phyloP scores from a whole-genome alignment of 129 eudicot genomes.

The Saussurea involucrata region DNA sequence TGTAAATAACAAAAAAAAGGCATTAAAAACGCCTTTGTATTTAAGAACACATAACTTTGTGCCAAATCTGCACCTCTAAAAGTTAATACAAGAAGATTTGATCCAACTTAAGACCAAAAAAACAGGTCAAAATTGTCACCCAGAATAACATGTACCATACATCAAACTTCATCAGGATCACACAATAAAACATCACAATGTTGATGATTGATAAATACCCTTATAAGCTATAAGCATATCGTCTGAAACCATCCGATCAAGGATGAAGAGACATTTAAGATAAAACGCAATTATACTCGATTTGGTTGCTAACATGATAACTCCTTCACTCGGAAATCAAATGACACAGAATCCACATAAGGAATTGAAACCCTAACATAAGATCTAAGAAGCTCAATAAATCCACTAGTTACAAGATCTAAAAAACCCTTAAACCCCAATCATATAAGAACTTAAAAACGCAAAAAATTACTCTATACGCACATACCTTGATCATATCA shows the following conservation, averaged over 20 bases:
- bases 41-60: background rate
- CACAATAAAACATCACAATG: background rate
- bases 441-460: background rate
- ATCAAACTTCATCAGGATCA: background rate
- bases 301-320: background rate
- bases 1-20: background rate
- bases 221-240: no score
- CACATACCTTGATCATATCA: conserved; percentile 88
- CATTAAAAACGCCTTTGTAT: background rate
- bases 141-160: background rate
- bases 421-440: background rate
- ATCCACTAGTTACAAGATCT: conserved; percentile 10
- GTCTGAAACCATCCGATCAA: no score
- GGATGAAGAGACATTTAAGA: no score
- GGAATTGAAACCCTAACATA: background rate
- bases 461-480: background rate
- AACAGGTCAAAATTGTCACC: background rate
- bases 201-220: no score
- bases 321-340: background rate
- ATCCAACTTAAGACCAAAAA: background rate
- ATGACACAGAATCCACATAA: background rate
- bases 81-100: background rate
- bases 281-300: background rate
- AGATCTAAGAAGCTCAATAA: conserved; percentile 14
- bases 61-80: background rate